These are phyloP conservation scores for Carex myosuroides DNA, from an alignment of 176 grass and related monocot genomes.

Conservation along the genomic window DNA sequence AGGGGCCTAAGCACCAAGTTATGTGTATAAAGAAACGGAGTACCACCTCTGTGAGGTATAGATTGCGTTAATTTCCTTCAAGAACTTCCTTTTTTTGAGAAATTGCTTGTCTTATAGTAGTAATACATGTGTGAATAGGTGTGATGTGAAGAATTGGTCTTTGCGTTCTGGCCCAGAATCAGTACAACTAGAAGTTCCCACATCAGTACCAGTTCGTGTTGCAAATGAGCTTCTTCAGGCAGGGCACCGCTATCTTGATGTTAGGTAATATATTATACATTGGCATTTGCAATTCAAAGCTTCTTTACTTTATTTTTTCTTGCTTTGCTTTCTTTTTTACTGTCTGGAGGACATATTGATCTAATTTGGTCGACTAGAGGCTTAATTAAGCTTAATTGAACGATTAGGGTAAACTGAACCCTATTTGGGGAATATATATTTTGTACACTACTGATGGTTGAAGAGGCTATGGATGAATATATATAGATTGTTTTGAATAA, in stretches of 20 bases:
- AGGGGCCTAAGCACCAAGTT: not conserved
- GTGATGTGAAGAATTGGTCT: slow-evolving; percentile 25
- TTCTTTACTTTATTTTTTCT: not conserved
- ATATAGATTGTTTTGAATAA: not conserved
- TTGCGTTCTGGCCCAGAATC: not conserved
- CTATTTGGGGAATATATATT: not conserved
- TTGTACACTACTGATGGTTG: not conserved
- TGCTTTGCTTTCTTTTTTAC: not conserved
- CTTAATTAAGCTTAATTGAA: not conserved
- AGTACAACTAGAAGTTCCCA: slow-evolving; percentile 30
- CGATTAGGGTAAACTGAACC: not conserved
- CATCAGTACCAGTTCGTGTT: slow-evolving; percentile 75
- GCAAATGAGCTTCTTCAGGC: slow-evolving; percentile 73
- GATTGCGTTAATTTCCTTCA: slow-evolving; percentile 10
- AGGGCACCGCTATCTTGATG: slow-evolving; percentile 75
- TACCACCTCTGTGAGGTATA: slow-evolving; percentile 2
- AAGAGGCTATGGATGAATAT: not conserved
- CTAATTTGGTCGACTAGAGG: not conserved
- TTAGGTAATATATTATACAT: slow-evolving; percentile 48
- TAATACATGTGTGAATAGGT: slow-evolving; percentile 4
- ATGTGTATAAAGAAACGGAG: not conserved
- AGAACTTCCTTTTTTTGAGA: not conserved
- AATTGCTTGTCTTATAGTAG: not conserved
- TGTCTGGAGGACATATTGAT: not conserved
- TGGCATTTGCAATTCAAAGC: not conserved